Evolutionary conservation across 2,329 filamentous ascomycete genomes (phyloP).

Genomic region (Thelonectria olida): DNA sequence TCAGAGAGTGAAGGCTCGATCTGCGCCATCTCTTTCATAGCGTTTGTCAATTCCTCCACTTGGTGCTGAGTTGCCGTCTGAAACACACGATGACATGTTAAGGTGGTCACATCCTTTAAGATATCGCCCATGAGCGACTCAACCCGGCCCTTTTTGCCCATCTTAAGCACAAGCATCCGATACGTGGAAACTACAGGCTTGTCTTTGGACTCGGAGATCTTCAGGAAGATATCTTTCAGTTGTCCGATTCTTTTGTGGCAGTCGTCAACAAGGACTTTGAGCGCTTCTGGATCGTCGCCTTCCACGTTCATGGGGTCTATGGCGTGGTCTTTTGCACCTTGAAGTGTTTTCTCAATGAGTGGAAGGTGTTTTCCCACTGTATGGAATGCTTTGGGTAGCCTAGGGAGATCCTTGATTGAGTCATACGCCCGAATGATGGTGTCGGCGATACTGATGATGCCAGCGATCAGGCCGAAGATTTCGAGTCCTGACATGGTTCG

Average conservation of each 20-base stretch:
- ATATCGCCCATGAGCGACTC: background rate
- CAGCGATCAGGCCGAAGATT: background rate
- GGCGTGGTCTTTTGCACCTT: too few relatives aligned
- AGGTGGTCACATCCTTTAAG: background rate
- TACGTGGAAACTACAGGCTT: background rate
- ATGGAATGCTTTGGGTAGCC: slow-evolving; percentile 2
- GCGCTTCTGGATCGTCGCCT: too few relatives aligned
- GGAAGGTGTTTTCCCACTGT: background rate
- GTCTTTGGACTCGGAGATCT: too few relatives aligned
- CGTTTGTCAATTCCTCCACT: background rate
- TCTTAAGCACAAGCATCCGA: background rate
- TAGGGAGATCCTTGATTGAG: background rate
- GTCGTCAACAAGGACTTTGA: too few relatives aligned
- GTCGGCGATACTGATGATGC: background rate
- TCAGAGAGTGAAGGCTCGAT: background rate
- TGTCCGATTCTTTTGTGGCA: too few relatives aligned
- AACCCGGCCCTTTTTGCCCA: background rate
- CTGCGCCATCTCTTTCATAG: background rate
- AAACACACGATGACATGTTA: background rate
- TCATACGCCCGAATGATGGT: background rate
- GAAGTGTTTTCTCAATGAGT: background rate
- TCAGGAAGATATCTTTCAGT: too few relatives aligned
- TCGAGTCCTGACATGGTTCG: background rate
- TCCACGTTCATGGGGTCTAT: too few relatives aligned
- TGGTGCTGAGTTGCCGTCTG: background rate